Evolutionary conservation across 305 asterid genomes (phyloP).

Genomic region (Fraxinus ornus): DNA sequence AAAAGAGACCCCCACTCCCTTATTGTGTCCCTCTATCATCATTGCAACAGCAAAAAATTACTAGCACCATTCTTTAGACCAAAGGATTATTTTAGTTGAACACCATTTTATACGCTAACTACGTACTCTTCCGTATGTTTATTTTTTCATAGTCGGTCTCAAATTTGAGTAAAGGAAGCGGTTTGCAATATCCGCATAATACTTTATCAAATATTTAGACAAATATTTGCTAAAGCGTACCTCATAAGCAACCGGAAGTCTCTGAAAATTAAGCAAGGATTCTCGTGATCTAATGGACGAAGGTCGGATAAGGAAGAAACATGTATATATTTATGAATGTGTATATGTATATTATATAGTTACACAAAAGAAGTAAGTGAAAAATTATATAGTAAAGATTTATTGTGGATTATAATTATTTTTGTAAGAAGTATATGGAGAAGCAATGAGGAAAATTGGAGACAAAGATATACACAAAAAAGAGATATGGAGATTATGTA

Average conservation of each 20-base stretch:
- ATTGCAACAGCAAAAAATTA: slow-evolving; percentile 5
- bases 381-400: neutral
- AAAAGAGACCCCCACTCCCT: slow-evolving; percentile 14
- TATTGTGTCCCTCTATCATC: slow-evolving; percentile 18
- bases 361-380: neutral
- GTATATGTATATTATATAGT: neutral
- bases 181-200: no score
- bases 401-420: neutral
- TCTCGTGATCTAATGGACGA: neutral
- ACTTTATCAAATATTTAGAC: neutral
- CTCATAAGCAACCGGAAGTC: neutral
- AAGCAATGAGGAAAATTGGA: slow-evolving; percentile 3
- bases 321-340: neutral
- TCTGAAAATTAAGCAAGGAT: neutral
- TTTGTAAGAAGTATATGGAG: slow-evolving; percentile 14
- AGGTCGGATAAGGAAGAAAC: neutral
- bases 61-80: slow-evolving; percentile 9
- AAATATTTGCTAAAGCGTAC: neutral
- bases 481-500: neutral
- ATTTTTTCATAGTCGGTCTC: neutral
- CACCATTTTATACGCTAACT: neutral
- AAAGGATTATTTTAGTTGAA: no score
- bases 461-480: neutral
- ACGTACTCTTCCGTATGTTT: neutral
- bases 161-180: neutral